Evolutionary conservation across 169 alveolate species (phyloP).

Genomic region (Plasmodium cynomolgi): DNA sequence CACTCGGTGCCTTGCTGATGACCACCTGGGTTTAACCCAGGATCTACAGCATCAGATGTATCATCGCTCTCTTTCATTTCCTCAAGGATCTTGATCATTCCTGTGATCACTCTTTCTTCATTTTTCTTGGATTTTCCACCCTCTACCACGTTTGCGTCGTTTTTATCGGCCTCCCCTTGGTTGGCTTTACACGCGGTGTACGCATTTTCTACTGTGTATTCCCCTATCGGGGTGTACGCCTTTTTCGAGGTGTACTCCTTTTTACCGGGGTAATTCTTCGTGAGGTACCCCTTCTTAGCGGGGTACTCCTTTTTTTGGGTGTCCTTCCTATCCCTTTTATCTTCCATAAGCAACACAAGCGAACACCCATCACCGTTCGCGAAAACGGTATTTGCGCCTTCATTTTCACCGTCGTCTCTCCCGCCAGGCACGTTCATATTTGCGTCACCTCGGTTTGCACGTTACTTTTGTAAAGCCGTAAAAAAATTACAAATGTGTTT

Average conservation of each 20-base stretch:
- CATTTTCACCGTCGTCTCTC: background rate
- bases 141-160: background rate
- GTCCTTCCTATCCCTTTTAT: conserved; percentile 10
- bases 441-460: conserved; percentile 1
- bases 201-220: background rate
- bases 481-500: background rate
- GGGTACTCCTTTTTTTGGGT: background rate
- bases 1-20: background rate
- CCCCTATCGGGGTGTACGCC: background rate
- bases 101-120: background rate
- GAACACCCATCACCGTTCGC: conserved; percentile 49
- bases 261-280: background rate
- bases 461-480: background rate
- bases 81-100: background rate
- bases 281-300: background rate
- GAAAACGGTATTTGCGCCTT: conserved; percentile 6
- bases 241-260: background rate
- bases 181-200: background rate
- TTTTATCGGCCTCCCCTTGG: background rate
- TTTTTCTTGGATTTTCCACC: background rate
- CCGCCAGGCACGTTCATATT: background rate
- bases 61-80: conserved; percentile 1
- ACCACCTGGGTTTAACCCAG: background rate
- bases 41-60: background rate
- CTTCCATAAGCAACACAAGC: conserved; percentile 51